Percentiles rank a stretch among this genome's conserved stretches.
phyloP scores from a whole-genome alignment of 495 filamentous ascomycete species.

The Aspergillus panamensis region DNA sequence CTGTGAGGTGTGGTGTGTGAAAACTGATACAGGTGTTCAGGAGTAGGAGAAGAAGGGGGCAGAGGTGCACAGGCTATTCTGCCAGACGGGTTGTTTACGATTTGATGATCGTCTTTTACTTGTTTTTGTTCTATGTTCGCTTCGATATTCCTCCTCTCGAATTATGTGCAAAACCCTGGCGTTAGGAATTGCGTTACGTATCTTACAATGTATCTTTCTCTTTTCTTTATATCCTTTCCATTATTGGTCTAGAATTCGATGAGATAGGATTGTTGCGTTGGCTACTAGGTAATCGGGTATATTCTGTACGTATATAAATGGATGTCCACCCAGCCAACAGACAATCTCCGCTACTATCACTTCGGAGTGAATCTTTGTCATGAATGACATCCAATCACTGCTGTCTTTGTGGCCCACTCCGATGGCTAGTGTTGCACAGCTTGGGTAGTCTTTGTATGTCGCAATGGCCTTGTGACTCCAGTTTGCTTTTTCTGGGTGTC shows the following conservation, averaged over 20 bases:
- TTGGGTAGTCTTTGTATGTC: no score
- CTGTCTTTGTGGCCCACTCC: no score
- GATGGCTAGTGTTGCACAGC: no score
- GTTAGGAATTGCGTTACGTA: conserved; percentile 14
- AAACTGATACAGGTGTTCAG: no score
- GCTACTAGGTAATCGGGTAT: neutral
- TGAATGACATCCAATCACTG: no score
- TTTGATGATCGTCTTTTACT: neutral
- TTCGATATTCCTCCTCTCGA: neutral
- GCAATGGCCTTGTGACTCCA: no score
- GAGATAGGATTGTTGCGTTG: neutral
- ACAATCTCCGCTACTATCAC: neutral
- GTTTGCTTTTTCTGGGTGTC: no score
- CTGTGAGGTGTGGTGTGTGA: no score
- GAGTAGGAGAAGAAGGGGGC: no score
- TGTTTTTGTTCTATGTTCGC: neutral
- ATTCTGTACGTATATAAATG: neutral
- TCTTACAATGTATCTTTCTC: neutral
- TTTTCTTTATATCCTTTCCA: conserved; percentile 11
- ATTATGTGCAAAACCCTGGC: conserved; percentile 6
- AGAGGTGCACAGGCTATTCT: no score
- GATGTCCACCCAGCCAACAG: neutral
- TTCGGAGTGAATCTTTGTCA: neutral
- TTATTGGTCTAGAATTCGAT: neutral
- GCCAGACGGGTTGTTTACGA: neutral